Evolutionary conservation across 1,139 yeast species (phyloP), one percentile per base, ranked within the genome.

Genomic region (Kluyveromyces sp.): DNA sequence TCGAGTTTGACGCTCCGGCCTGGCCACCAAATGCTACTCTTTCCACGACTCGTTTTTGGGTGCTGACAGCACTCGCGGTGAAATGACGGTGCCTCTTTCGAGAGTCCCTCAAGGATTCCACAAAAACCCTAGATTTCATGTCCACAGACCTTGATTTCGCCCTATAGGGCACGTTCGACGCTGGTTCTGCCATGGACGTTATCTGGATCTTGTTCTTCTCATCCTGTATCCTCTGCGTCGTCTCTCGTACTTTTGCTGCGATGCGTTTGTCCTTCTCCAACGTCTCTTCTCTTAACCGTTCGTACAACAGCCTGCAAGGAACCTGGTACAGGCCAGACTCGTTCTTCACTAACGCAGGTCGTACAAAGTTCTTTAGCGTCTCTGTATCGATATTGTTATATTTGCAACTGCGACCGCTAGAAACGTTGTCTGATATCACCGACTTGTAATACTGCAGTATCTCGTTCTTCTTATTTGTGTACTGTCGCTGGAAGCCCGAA

Each of bases 131-230:
- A 4, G 58, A 55, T 15, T 46, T 42, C 7, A 40, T 35, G 12
- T 18, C 44, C 11, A 34, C 12, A 17, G 19, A 22, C 18, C n/a
- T 26, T 12, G 19, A 36, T n/a, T 16, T 18, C 6, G 37, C 6
- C 32, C 33, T 42, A 7, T 42, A 42, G 33, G 49, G 50, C 4
- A 53, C 49, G 11, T 55, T 53, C 3, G 59, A 33, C 12, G 13
- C 52, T 1, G 62, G 52, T 17, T 56, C 60, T 31, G 64, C 65
- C 1, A 67, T 53, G 8, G 57, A 57, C 0, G 66, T 55, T 1
- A 77, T 70, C 48, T 74, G 70, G 43, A 74, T 77, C 41, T 65
- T 67, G 13, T 70, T 66, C 50, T 75, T 74, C 44, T 75, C 70
- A 41, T 61, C 52, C 47, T 69, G 63, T 16, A 74, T 55, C 46